Evolutionary conservation across 1,284 basidiomycete genomes (phyloP).

Genomic region (Boletellus deceptivus): DNA sequence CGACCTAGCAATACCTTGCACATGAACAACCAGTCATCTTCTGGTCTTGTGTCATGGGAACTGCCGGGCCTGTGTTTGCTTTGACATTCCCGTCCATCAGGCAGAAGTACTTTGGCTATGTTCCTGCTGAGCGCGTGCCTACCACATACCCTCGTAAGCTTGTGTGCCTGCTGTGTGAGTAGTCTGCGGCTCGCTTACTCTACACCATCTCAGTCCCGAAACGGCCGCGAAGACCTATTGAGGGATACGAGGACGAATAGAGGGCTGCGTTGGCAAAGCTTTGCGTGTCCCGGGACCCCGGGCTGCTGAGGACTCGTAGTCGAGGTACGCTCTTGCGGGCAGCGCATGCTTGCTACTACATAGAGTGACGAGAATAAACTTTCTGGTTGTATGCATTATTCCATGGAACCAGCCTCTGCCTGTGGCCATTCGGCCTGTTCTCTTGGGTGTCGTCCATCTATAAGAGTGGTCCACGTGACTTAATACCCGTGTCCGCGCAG

Average conservation of each 20-base stretch:
- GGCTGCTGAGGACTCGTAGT: neutral
- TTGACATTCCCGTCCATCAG: slow-evolving; percentile 80
- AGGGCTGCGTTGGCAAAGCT: neutral
- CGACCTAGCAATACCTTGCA: slow-evolving; percentile 64
- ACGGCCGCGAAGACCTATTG: slow-evolving; percentile 37
- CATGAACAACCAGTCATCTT: slow-evolving; percentile 94
- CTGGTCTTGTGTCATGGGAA: slow-evolving; percentile 79
- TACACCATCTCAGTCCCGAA: slow-evolving; percentile 30
- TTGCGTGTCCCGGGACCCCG: neutral
- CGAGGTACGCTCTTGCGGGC: slow-evolving; percentile 2
- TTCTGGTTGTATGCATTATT: slow-evolving; percentile 6
- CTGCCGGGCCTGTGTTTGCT: slow-evolving; percentile 75
- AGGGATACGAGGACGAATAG: slow-evolving; percentile 45
- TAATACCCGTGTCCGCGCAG: neutral
- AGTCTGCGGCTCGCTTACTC: neutral
- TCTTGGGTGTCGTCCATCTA: too few species aligned
- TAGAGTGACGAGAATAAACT: slow-evolving; percentile 7
- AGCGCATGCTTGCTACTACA: neutral
- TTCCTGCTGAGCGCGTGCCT: slow-evolving; percentile 73
- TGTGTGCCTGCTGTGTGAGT: neutral
- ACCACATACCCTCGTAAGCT: slow-evolving; percentile 84
- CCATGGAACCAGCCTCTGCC: neutral
- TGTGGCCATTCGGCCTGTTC: neutral
- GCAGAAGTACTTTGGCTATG: slow-evolving; percentile 68
- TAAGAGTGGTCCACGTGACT: slow-evolving; percentile 12